Percentiles rank a stretch among this genome's conserved stretches.
Evolutionary conservation across 2,329 filamentous ascomycete species (phyloP).

Genomic region (Trichoderma cornu-damae): DNA sequence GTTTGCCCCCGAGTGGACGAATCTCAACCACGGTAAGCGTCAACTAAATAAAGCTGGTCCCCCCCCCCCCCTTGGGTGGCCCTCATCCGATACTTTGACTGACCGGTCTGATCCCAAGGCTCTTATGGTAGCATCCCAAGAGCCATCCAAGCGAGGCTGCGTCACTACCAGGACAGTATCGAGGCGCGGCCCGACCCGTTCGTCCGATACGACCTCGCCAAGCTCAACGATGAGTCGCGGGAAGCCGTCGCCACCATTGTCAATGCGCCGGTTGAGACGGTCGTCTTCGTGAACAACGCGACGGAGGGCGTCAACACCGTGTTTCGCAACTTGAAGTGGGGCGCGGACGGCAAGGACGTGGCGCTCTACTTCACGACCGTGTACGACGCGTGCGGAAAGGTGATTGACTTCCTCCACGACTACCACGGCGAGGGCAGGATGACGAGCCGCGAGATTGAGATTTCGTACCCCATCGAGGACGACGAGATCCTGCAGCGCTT

Average conservation of each 20-base stretch:
- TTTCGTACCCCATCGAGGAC: conserved; percentile 67
- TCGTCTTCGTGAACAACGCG: conserved; percentile 74
- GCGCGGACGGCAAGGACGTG: conserved; percentile 65
- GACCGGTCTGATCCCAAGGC: too few relatives aligned
- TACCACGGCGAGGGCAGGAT: conserved; percentile 39
- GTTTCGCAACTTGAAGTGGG: conserved; percentile 21
- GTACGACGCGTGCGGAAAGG: conserved; percentile 73
- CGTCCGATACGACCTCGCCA: conserved; percentile 48
- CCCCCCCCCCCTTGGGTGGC: too few relatives aligned
- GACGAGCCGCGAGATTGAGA: conserved; percentile 50
- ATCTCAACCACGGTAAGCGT: conserved; percentile 13
- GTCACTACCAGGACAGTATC: conserved; percentile 58
- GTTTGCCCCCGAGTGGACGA: conserved; percentile 11
- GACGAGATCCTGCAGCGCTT: conserved; percentile 60
- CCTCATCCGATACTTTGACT: too few relatives aligned
- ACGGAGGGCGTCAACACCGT: conserved; percentile 19
- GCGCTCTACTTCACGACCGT: conserved; percentile 75
- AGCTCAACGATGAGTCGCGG: conserved; percentile 48
- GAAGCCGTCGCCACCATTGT: conserved; percentile 62
- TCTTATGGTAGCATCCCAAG: conserved; percentile 75
- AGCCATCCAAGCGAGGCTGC: conserved; percentile 54
- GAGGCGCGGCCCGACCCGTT: conserved; percentile 64
- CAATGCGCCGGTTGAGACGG: conserved; percentile 57
- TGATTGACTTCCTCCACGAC: conserved; percentile 26
- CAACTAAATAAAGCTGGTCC: too few relatives aligned